phyloP scores from a whole-genome alignment of 306 rosid genomes.

The Trifolium pratense region DNA sequence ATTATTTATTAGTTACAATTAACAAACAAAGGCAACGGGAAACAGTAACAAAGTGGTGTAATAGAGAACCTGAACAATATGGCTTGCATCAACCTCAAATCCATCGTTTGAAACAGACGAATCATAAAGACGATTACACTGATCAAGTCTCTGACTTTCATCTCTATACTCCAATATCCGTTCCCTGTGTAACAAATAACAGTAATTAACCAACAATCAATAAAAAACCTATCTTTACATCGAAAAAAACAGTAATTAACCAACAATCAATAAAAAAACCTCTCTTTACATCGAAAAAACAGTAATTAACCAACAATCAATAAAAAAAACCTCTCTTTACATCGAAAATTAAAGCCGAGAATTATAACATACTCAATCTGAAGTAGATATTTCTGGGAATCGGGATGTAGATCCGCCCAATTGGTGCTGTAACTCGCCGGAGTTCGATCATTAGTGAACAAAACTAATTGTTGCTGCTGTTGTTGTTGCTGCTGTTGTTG shows the following conservation, averaged over 20 bases:
- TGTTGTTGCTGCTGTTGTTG: conserved; percentile 50
- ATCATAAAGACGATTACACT: conserved; percentile 90
- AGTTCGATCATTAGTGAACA: conserved; percentile 75
- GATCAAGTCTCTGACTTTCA: conserved; percentile 95
- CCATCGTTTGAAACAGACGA: conserved; percentile 79
- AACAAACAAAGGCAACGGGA: no score
- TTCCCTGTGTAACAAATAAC: conserved; percentile 60
- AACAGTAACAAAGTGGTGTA: background rate
- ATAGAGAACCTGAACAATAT: conserved; percentile 78
- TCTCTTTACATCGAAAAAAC: background rate
- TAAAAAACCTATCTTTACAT: background rate
- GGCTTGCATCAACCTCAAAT: conserved; percentile 90
- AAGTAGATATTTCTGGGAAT: conserved; percentile 88
- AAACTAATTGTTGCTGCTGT: conserved; percentile 52
- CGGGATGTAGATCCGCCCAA: conserved; percentile 96
- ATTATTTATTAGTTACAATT: background rate
- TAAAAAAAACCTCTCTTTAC: background rate
- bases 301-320: conserved; percentile 19
- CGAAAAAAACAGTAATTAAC: no score
- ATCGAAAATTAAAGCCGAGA: no score
- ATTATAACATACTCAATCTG: conserved; percentile 73
- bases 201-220: conserved; percentile 19
- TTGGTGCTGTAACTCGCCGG: conserved; percentile 86
- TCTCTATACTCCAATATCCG: conserved; percentile 81
- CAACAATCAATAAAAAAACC: background rate